Evolutionary conservation across 129 eudicot genomes (phyloP), one percentile per base, ranked within the genome.

Genomic region (Pulicaria dysenterica): DNA sequence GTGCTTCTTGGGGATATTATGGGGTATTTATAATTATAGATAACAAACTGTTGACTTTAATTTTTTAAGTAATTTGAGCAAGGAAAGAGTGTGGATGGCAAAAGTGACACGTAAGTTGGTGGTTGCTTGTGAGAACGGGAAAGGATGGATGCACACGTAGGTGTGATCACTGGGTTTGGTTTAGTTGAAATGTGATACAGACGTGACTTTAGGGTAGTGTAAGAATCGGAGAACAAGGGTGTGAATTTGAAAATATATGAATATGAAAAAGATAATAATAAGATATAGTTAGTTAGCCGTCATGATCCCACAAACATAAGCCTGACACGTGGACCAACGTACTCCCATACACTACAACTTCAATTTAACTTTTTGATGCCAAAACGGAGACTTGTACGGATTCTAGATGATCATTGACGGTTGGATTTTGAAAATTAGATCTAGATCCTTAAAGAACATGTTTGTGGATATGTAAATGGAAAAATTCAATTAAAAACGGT

Each of bases 21-120:
- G 65, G 15, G 51, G 48, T 64, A 70, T 70, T 49, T 85, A 72
- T 64, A 70, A 64, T 57, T 85, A 72, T 85, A 79, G 81, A 49
- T 64, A 58, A 31, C 16, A 12, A 64, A 67, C 66, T 53, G 19
- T 69, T 73, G 87, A 82, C 87, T 80, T 69, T 73, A 8, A 73
- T n/a, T n/a, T n/a, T n/a, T n/a, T n/a, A n/a, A n/a, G n/a, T n/a
- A n/a, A 83, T 84, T 70, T 83, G 87, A 79, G 81, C 59, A 55
- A 54, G 55, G 71, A 72, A 54, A 61, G 71, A 72, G 72, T 77
- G 82, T 67, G 70, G 75, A 71, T 54, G 69, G 67, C 76, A 70
- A 60, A 60, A 65, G 79, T 51, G 70, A 66, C 75, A 74, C 75
- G 84, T 79, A 24, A 24, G 31, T 24, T 24, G 31, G 31, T 24